A percentile compares a stretch with the other conserved stretches of the same genome.
These are phyloP conservation scores for Cordyceps pruinosa DNA, from an alignment of 2,329 filamentous ascomycete genomes.

Conservation along the genomic window DNA sequence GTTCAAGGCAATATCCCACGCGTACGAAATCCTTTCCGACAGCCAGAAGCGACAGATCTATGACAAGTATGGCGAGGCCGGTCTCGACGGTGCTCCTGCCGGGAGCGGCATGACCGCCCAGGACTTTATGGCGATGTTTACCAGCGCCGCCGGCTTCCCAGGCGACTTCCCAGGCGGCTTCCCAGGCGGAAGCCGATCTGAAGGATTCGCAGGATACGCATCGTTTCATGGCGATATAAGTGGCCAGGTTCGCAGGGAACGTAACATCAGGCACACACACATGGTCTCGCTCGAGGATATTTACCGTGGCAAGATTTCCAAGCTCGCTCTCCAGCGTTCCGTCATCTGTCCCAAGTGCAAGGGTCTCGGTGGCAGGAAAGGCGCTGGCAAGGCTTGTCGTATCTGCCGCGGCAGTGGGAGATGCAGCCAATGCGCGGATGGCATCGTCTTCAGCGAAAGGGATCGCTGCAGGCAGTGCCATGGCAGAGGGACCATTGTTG, in stretches of 20 bases:
- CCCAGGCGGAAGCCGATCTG: constrained; percentile 43
- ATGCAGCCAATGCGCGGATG: constrained; percentile 96
- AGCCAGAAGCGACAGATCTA: constrained; percentile 86
- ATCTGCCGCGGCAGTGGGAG: constrained; percentile 88
- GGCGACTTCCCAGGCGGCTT: neutral
- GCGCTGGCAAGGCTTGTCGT: constrained; percentile 86
- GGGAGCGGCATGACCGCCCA: constrained; percentile 87
- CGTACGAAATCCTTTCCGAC: constrained; percentile 92
- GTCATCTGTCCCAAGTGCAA: constrained; percentile 95
- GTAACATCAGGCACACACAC: constrained; percentile 96
- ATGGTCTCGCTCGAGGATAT: constrained; percentile 97
- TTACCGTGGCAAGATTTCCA: constrained; percentile 96
- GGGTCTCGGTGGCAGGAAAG: constrained; percentile 92
- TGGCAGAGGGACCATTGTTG: constrained; percentile 96
- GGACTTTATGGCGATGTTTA: constrained; percentile 94
- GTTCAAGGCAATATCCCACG: constrained; percentile 95
- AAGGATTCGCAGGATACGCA: no score
- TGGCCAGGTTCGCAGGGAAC: constrained; percentile 68
- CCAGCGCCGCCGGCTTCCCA: neutral
- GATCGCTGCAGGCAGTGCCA: constrained; percentile 95
- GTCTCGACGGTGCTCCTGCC: constrained; percentile 78
- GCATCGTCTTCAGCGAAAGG: constrained; percentile 92
- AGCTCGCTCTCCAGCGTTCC: constrained; percentile 93
- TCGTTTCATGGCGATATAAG: constrained; percentile 61
- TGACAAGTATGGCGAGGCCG: constrained; percentile 96